Percentiles rank a stretch among this genome's conserved stretches.
Conservation (phyloP, 2,329 filamentous ascomycete genomes). For the Epichloe festucae region DNA sequence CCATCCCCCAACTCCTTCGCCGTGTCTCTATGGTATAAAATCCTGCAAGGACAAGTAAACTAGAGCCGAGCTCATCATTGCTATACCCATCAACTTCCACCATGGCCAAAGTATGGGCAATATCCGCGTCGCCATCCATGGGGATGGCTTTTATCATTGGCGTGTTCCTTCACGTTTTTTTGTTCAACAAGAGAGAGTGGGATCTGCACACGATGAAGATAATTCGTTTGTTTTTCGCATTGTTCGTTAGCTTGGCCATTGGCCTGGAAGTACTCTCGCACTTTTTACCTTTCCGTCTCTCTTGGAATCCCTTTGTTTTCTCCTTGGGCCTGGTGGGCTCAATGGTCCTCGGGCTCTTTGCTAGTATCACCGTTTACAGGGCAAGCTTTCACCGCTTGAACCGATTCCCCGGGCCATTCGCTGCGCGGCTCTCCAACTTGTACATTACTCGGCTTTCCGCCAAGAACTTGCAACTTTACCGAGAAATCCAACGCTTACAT, state of each 20-base stretch:
- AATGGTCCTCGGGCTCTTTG: not conserved
- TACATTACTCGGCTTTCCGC: constrained; percentile 11
- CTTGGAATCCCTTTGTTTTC: not conserved
- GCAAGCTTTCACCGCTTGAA: constrained; percentile 14
- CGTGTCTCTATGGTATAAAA: too few species aligned
- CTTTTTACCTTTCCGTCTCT: not conserved
- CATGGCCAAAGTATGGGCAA: not conserved
- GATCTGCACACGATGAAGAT: constrained; percentile 8
- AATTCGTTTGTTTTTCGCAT: not conserved
- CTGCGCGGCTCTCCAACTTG: constrained; percentile 14
- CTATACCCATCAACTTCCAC: constrained; percentile 9
- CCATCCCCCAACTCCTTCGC: too few species aligned
- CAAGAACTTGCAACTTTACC: constrained; percentile 12
- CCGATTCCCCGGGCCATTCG: constrained; percentile 16
- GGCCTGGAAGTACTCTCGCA: not conserved
- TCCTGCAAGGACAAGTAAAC: too few species aligned
- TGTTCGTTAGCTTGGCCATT: not conserved
- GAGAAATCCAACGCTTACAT: constrained; percentile 16
- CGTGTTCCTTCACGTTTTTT: constrained; percentile 8
- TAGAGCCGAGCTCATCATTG: too few species aligned
- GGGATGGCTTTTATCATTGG: constrained; percentile 21
- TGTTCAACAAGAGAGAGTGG: constrained; percentile 16
- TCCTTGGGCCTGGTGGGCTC: not conserved
- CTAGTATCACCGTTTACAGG: constrained; percentile 12
- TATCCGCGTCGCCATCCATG: not conserved